Evolutionary conservation across 257 asterid genomes (phyloP).

Genomic region (Solanum chiquidenum): DNA sequence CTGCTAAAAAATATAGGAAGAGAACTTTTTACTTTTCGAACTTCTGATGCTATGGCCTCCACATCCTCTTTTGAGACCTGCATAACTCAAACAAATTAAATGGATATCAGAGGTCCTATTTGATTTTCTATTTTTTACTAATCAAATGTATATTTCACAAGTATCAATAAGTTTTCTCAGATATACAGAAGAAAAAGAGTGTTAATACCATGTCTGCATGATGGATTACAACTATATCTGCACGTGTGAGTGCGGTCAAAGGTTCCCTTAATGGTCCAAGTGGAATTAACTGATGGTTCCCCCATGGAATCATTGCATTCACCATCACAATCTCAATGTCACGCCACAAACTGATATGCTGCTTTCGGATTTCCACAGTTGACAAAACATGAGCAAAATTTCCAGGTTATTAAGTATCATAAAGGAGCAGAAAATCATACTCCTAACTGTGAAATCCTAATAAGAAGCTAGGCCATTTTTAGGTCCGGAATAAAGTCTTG

Average conservation of each 20-base stretch:
- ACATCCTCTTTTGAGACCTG: conserved; percentile 44
- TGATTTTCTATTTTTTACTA: not conserved
- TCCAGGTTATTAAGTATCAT: not conserved
- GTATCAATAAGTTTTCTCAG: not conserved
- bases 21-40: conserved; percentile 25
- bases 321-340: conserved; percentile 91
- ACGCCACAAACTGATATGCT: conserved; percentile 68
- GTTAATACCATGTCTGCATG: conserved; percentile 80
- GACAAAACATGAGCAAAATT: conserved; percentile 10
- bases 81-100: not conserved
- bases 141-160: not conserved
- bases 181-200: not conserved
- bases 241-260: conserved; percentile 52
- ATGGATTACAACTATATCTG: conserved; percentile 65
- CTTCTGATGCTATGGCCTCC: conserved; percentile 38
- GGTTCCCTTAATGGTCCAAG: conserved; percentile 96
- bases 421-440: not conserved
- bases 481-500: not conserved
- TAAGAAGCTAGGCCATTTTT: not conserved
- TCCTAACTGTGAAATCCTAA: not conserved
- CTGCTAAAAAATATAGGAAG: conserved; percentile 51
- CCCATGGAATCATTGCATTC: conserved; percentile 89
- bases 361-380: conserved; percentile 28
- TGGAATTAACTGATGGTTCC: conserved; percentile 61
- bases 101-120: not conserved